Conservation (phyloP, 1,284 basidiomycete species). For the Pseudozyma pruni region DNA sequence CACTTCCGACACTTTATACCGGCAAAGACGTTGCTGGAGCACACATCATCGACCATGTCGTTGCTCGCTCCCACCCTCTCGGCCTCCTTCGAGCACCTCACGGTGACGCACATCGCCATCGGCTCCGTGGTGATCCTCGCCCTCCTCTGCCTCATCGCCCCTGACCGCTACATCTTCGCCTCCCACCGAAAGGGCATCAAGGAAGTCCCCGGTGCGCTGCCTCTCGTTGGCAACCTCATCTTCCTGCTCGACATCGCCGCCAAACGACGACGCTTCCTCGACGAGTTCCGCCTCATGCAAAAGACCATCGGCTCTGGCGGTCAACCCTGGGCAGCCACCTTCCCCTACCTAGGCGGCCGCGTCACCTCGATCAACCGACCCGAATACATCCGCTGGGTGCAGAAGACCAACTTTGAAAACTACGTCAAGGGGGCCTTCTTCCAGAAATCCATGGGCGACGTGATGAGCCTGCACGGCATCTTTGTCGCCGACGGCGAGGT, state of each 20-base stretch:
- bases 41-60: conserved; percentile 18
- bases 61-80: conserved; percentile 21
- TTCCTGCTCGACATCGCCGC: conserved; percentile 42
- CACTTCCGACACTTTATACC: too few relatives aligned
- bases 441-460: conserved; percentile 39
- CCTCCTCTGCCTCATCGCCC: conserved; percentile 45
- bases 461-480: conserved; percentile 53
- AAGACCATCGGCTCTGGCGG: conserved; percentile 20
- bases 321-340: conserved; percentile 32
- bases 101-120: conserved; percentile 27
- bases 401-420: conserved; percentile 58
- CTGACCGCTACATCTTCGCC: conserved; percentile 43
- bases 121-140: conserved; percentile 23
- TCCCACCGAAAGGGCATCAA: conserved; percentile 44
- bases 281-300: conserved; percentile 36
- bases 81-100: conserved; percentile 36
- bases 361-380: conserved; percentile 46
- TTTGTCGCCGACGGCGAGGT: conserved; percentile 59
- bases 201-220: conserved; percentile 30
- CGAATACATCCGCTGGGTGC: conserved; percentile 51
- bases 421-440: conserved; percentile 46
- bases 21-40: too few relatives aligned
- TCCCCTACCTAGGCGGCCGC: conserved; percentile 33
- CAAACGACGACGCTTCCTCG: conserved; percentile 40
- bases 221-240: conserved; percentile 41